Evolutionary conservation across 129 eudicot species (phyloP).

Genomic region (Kitagawia praeruptora): DNA sequence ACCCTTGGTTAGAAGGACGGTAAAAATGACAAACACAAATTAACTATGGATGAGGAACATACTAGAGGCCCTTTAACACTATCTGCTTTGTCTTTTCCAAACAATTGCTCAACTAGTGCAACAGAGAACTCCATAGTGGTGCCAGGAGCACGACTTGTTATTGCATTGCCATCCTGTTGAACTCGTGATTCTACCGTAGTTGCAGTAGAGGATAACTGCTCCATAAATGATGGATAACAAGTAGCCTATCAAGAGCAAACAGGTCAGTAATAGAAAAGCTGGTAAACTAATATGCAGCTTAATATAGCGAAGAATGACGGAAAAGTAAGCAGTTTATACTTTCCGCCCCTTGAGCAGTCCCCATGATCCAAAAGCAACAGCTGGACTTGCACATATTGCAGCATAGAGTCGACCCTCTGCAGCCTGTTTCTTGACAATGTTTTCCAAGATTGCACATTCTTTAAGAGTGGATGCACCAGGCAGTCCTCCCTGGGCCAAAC

Average conservation of each 20-base stretch:
- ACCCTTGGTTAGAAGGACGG: neutral
- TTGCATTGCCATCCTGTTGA: constrained; percentile 71
- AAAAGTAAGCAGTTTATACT: constrained; percentile 20
- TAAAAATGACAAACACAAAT: neutral
- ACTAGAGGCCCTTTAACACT: constrained; percentile 83
- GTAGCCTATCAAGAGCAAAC: constrained; percentile 55
- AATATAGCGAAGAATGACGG: neutral
- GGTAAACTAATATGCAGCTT: neutral
- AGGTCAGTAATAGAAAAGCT: neutral
- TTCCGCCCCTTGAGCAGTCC: constrained; percentile 78
- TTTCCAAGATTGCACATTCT: constrained; percentile 52
- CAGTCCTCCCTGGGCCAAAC: constrained; percentile 58
- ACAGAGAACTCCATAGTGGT: constrained; percentile 88
- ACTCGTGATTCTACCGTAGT: constrained; percentile 80
- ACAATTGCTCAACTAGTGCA: constrained; percentile 63
- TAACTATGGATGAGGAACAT: neutral
- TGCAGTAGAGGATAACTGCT: constrained; percentile 68
- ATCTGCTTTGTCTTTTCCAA: constrained; percentile 79
- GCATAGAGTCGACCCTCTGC: constrained; percentile 75
- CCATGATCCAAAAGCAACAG: constrained; percentile 97
- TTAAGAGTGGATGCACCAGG: constrained; percentile 75
- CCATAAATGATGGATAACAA: constrained; percentile 92
- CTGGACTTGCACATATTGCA: constrained; percentile 98
- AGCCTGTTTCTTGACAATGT: constrained; percentile 76
- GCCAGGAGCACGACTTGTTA: constrained; percentile 95